These are phyloP conservation scores for Leccinum huronense DNA, from an alignment of 1,284 basidiomycete genomes.

Conservation along the genomic window DNA sequence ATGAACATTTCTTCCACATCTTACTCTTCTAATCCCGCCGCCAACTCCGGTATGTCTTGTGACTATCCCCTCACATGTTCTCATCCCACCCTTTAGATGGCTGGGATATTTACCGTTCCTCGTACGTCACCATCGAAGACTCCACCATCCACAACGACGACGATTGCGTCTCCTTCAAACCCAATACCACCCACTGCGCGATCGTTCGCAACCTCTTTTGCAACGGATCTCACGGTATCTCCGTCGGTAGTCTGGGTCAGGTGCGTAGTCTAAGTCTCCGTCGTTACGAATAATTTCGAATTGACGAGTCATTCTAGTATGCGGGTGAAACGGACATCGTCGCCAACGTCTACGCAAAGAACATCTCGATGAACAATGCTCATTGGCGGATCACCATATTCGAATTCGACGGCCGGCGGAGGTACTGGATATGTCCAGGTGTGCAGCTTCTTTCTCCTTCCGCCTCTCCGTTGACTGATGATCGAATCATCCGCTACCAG, in stretches of 20 bases:
- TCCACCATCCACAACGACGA: conserved; percentile 43
- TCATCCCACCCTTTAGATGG: conserved; percentile 34
- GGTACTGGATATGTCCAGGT: conserved; percentile 37
- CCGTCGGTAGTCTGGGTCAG: conserved; percentile 24
- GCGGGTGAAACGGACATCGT: conserved; percentile 50
- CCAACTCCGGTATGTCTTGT: conserved; percentile 22
- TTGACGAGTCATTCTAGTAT: conserved; percentile 34
- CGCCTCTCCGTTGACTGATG: background rate
- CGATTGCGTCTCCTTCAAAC: conserved; percentile 42
- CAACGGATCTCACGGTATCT: conserved; percentile 24
- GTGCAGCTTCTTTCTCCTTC: background rate
- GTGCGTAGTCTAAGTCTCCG: conserved; percentile 3
- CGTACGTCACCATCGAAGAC: conserved; percentile 39
- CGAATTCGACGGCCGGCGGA: conserved; percentile 32
- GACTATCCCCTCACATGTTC: background rate
- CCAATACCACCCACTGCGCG: conserved; percentile 19
- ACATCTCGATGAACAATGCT: conserved; percentile 49
- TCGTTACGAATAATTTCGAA: background rate
- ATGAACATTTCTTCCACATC: conserved; percentile 31
- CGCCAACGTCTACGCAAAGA: conserved; percentile 43
- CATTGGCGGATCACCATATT: conserved; percentile 34
- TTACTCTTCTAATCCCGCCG: conserved; percentile 25
- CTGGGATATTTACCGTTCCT: conserved; percentile 49
- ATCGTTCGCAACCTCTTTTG: conserved; percentile 20
- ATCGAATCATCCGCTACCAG: conserved; percentile 12